Evolutionary conservation across 1,284 basidiomycete genomes (phyloP).

Genomic region (Amylostereum areolatum): DNA sequence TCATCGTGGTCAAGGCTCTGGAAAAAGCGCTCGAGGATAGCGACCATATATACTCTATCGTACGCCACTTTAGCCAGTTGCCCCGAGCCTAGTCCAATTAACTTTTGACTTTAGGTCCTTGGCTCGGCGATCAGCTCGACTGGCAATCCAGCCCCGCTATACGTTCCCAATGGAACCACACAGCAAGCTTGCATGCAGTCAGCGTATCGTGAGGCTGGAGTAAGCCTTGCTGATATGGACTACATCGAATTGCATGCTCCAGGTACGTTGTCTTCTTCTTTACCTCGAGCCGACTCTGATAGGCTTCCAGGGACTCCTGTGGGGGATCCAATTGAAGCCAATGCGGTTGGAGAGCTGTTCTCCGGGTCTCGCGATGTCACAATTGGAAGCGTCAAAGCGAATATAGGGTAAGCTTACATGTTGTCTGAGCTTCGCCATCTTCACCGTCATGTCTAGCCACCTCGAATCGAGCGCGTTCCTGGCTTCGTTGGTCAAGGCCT

Average conservation of each 20-base stretch:
- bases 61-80: slow-evolving; percentile 9
- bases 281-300: not conserved
- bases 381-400: slow-evolving; percentile 42
- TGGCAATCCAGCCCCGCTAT: slow-evolving; percentile 29
- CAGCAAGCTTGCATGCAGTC: slow-evolving; percentile 29
- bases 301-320: slow-evolving; percentile 34
- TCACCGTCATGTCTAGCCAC: slow-evolving; percentile 24
- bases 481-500: slow-evolving; percentile 35
- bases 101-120: slow-evolving; percentile 25
- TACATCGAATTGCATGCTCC: slow-evolving; percentile 46
- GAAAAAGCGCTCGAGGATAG: slow-evolving; percentile 19
- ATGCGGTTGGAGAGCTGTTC: slow-evolving; percentile 37
- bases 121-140: slow-evolving; percentile 33
- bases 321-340: slow-evolving; percentile 46
- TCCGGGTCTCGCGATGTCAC: slow-evolving; percentile 23
- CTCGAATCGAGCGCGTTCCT: slow-evolving; percentile 35
- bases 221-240: slow-evolving; percentile 33
- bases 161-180: slow-evolving; percentile 31
- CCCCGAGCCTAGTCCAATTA: too few relatives aligned
- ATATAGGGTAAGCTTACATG: slow-evolving; percentile 31
- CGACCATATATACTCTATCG: slow-evolving; percentile 22
- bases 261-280: slow-evolving; percentile 20
- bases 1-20: slow-evolving; percentile 21
- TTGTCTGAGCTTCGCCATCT: slow-evolving; percentile 8
- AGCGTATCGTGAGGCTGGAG: slow-evolving; percentile 23